Conservation (phyloP, 148 eudicot species). For the Rhododendron griersonianum region DNA sequence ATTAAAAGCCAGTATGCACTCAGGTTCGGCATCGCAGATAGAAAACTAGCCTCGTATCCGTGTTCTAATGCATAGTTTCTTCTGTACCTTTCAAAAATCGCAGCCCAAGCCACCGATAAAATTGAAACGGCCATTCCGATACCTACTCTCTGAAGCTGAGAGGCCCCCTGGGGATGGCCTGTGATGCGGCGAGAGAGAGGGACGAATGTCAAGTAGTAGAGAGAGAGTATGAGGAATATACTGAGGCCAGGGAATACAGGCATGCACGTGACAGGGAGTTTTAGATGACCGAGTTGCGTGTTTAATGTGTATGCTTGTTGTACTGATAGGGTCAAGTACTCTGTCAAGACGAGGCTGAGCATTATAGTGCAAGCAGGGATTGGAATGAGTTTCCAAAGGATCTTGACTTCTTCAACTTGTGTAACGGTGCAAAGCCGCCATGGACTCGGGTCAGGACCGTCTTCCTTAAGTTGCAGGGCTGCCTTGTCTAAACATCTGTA, state of each 20-base stretch:
- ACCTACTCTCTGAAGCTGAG: conserved; percentile 90
- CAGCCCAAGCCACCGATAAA: conserved; percentile 79
- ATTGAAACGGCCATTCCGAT: conserved; percentile 82
- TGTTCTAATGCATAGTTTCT: conserved; percentile 63
- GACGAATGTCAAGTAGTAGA: conserved; percentile 73
- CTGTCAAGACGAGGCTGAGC: conserved; percentile 63
- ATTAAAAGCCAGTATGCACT: conserved; percentile 87
- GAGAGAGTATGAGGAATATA: conserved; percentile 73
- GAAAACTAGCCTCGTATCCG: conserved; percentile 54
- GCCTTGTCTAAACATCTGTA: conserved; percentile 82
- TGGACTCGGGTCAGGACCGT: conserved; percentile 45
- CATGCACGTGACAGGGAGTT: conserved; percentile 92
- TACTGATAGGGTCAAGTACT: conserved; percentile 73
- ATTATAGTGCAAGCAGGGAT: conserved; percentile 73
- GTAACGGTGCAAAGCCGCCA: conserved; percentile 89
- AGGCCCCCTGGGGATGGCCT: conserved; percentile 87
- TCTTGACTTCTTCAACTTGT: conserved; percentile 90
- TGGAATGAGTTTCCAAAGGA: conserved; percentile 61
- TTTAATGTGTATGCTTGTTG: conserved; percentile 88
- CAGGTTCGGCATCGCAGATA: conserved; percentile 63
- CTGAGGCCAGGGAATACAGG: conserved; percentile 91
- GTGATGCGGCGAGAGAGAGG: conserved; percentile 68
- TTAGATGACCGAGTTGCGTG: conserved; percentile 67
- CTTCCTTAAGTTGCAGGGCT: conserved; percentile 73
- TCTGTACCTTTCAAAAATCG: conserved; percentile 69